Conservation (phyloP, 169 alveolate species). For the Pseudocohnilembus persalinus region DNA sequence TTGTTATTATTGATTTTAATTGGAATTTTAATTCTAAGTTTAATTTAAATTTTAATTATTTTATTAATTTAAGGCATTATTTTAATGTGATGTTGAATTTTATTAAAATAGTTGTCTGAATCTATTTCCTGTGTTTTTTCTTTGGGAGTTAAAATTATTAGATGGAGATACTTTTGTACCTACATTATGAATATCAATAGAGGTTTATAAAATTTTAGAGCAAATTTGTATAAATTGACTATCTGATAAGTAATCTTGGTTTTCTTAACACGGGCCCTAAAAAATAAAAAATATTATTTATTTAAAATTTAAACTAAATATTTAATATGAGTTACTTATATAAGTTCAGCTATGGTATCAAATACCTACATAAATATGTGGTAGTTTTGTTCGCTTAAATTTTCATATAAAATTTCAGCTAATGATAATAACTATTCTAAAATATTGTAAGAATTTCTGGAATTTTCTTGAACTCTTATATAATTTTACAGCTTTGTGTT, state of each 20-base stretch:
- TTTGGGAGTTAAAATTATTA: background rate
- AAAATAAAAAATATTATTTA: too few relatives aligned
- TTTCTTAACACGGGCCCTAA: background rate
- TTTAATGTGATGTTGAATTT: too few relatives aligned
- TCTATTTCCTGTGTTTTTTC: background rate
- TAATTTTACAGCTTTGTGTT: too few relatives aligned
- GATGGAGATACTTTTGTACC: background rate
- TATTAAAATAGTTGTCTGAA: too few relatives aligned
- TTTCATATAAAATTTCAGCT: background rate
- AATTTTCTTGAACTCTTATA: background rate
- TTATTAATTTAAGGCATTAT: too few relatives aligned
- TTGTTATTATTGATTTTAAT: too few relatives aligned
- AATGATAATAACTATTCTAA: background rate
- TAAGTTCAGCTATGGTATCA: background rate
- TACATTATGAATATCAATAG: background rate
- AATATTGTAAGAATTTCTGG: background rate
- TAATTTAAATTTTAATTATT: too few relatives aligned
- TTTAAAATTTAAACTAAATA: too few relatives aligned
- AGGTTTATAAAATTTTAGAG: background rate
- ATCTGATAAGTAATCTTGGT: background rate
- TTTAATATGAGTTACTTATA: too few relatives aligned
- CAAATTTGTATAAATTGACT: background rate
- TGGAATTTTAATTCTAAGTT: too few relatives aligned
- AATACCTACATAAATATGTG: too few relatives aligned
- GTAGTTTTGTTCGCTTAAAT: background rate